Percentiles rank a stretch among this genome's conserved stretches.
Evolutionary conservation across 805 yeast species (phyloP).

Genomic region (Cyberlindnera amylophila): DNA sequence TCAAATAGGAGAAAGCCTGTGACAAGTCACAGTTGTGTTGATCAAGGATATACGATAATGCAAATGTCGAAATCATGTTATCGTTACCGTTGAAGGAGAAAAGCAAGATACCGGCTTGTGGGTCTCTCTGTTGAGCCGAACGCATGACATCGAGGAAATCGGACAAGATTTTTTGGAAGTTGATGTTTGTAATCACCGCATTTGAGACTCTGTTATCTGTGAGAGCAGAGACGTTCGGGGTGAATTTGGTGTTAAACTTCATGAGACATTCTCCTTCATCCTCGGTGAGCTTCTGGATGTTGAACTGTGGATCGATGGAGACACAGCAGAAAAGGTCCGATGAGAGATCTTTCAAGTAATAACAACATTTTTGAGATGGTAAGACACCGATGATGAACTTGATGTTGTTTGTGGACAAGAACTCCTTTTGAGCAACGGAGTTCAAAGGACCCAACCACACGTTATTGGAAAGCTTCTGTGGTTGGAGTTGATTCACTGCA

Average conservation of each 20-base stretch:
- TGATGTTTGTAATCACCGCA: constrained; percentile 24
- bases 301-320: constrained; percentile 34
- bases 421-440: constrained; percentile 35
- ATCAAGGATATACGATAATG: constrained; percentile 23
- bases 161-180: constrained; percentile 23
- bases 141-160: constrained; percentile 23
- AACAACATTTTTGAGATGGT: constrained; percentile 31
- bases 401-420: constrained; percentile 37
- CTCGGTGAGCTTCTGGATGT: constrained; percentile 27
- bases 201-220: constrained; percentile 23
- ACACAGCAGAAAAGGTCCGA: constrained; percentile 28
- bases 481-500: constrained; percentile 29
- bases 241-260: constrained; percentile 27
- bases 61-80: constrained; percentile 23
- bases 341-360: constrained; percentile 27
- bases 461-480: constrained; percentile 39
- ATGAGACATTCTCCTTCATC: constrained; percentile 26
- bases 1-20: constrained; percentile 22
- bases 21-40: constrained; percentile 24
- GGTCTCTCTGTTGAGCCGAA: constrained; percentile 21
- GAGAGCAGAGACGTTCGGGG: constrained; percentile 18
- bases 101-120: constrained; percentile 25
- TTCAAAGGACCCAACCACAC: constrained; percentile 47
- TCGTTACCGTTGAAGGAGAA: constrained; percentile 30
- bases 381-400: constrained; percentile 35